Conservation (phyloP, 306 rosid genomes). For the Cucurbita ficifolia region DNA sequence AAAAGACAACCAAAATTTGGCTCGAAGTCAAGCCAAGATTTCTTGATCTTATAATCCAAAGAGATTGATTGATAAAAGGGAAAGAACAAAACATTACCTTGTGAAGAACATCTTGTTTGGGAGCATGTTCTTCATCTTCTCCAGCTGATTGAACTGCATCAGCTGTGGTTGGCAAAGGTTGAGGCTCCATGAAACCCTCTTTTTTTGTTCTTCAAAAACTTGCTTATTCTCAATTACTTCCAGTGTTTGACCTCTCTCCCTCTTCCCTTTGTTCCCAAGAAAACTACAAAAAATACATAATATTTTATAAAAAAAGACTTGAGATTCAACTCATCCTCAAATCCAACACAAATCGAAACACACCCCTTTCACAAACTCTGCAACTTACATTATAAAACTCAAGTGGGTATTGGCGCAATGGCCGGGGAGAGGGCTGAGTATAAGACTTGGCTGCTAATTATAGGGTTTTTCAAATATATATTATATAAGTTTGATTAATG, state of each 20-base stretch:
- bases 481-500: neutral
- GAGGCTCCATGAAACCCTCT: neutral
- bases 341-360: neutral
- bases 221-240: too few species aligned
- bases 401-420: neutral
- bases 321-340: neutral
- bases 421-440: neutral
- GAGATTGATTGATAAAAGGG: neutral
- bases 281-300: neutral
- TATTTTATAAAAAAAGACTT: neutral
- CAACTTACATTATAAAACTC: neutral
- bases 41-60: neutral
- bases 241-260: neutral
- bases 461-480: neutral
- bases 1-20: too few species aligned
- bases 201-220: neutral
- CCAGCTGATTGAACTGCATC: slow-evolving; percentile 19
- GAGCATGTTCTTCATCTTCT: slow-evolving; percentile 12
- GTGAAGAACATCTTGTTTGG: slow-evolving; percentile 10
- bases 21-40: neutral
- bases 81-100: slow-evolving; percentile 16
- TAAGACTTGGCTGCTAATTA: neutral
- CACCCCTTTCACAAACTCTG: neutral
- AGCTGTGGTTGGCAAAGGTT: neutral
- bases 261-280: neutral